Evolutionary conservation across 2,329 filamentous ascomycete genomes (phyloP).

Genomic region (Aspergillus sp.): DNA sequence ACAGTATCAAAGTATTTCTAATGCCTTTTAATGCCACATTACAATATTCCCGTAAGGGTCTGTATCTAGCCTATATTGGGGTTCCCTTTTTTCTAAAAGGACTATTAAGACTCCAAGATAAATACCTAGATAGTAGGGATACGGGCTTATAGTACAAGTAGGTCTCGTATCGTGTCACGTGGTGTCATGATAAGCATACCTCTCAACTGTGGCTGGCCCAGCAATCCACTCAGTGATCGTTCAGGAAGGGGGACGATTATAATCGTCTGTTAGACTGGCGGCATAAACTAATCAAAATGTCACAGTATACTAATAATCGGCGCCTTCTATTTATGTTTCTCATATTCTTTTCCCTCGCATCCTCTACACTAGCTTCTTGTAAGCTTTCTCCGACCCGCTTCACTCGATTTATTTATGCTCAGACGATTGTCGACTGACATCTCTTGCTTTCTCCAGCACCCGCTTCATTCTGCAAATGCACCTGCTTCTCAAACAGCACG

Average conservation of each 20-base stretch:
- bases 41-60: not conserved
- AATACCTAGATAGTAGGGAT: too few species aligned
- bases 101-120: too few species aligned
- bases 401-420: not conserved
- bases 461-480: conserved; percentile 71
- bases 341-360: conserved; percentile 25
- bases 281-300: conserved; percentile 18
- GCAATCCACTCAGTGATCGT: not conserved
- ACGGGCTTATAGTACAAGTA: too few species aligned
- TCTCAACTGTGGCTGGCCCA: not conserved
- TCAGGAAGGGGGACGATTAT: not conserved
- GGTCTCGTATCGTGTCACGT: not conserved
- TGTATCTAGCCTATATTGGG: not conserved
- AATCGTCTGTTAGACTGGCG: not conserved
- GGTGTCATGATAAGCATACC: not conserved
- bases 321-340: conserved; percentile 27
- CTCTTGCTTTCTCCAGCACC: conserved; percentile 29
- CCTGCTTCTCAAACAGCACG: conserved; percentile 66
- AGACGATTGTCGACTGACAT: not conserved
- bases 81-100: not conserved
- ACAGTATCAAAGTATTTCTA: not conserved
- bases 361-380: conserved; percentile 32
- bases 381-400: not conserved
- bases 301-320: conserved; percentile 14
- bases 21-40: not conserved